phyloP scores from a whole-genome alignment of 2,329 filamentous ascomycete species.

The Ilyonectria mors-panacis region DNA sequence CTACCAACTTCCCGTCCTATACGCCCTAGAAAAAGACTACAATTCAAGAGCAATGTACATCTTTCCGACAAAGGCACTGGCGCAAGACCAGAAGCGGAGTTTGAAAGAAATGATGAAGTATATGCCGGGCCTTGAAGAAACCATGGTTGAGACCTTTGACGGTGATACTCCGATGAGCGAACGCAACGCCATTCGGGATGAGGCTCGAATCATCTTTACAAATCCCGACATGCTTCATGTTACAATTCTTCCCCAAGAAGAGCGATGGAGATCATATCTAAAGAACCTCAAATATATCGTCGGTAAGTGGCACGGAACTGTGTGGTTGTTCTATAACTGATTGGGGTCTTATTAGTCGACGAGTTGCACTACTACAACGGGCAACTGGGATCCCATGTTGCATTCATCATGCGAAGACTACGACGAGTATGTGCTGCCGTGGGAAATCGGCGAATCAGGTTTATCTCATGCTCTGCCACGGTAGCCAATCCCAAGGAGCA shows the following conservation, averaged over 20 bases:
- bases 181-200: slow-evolving; percentile 85
- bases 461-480: slow-evolving; percentile 96
- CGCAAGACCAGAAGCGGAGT: slow-evolving; percentile 93
- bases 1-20: slow-evolving; percentile 93
- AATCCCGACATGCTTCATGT: slow-evolving; percentile 99
- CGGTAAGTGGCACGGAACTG: slow-evolving; percentile 53
- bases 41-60: slow-evolving; percentile 94
- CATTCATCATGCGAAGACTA: slow-evolving; percentile 92
- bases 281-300: slow-evolving; percentile 93
- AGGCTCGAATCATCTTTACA: slow-evolving; percentile 94
- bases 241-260: slow-evolving; percentile 92
- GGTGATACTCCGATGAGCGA: slow-evolving; percentile 90
- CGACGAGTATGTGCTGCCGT: slow-evolving; percentile 90
- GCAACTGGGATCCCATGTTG: slow-evolving; percentile 92
- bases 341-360: slow-evolving; percentile 65
- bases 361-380: slow-evolving; percentile 98
- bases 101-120: slow-evolving; percentile 87
- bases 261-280: slow-evolving; percentile 89
- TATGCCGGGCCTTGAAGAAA: slow-evolving; percentile 82
- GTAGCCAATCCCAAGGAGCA: slow-evolving; percentile 93
- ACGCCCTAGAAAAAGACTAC: slow-evolving; percentile 84
- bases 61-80: slow-evolving; percentile 96
- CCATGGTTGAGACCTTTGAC: slow-evolving; percentile 93
- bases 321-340: slow-evolving; percentile 24
- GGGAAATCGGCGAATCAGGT: slow-evolving; percentile 87